Evolutionary conservation across 1,139 yeast species (phyloP).

Genomic region (Pichia sp.): DNA sequence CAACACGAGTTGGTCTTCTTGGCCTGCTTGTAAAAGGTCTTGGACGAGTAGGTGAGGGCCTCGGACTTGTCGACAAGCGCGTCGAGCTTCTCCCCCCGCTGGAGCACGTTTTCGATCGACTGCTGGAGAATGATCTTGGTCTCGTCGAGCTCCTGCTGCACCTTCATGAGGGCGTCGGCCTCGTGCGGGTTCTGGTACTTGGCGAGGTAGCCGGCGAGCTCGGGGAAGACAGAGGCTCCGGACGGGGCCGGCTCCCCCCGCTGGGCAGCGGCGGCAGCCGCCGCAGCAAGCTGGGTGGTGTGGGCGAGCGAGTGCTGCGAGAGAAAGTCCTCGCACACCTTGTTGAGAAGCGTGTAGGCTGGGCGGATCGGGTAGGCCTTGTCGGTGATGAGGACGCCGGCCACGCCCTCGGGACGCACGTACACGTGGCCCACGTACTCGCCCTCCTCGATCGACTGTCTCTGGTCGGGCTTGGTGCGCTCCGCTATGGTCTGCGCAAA

Average conservation of each 20-base stretch:
- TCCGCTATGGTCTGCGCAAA: constrained; percentile 87
- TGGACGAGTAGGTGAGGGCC: constrained; percentile 80
- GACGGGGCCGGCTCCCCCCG: constrained; percentile 51
- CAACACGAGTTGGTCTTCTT: constrained; percentile 97
- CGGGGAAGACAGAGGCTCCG: constrained; percentile 46
- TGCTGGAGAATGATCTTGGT: constrained; percentile 94
- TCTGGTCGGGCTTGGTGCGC: constrained; percentile 82
- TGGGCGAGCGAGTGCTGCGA: constrained; percentile 72
- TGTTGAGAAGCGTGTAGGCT: constrained; percentile 90
- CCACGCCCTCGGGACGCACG: constrained; percentile 82
- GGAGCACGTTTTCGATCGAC: constrained; percentile 89
- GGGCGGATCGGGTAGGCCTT: constrained; percentile 96
- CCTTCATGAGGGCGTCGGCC: constrained; percentile 95
- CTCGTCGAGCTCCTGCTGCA: constrained; percentile 95
- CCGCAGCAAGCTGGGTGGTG: constrained; percentile 56
- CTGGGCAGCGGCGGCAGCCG: constrained; percentile 83
- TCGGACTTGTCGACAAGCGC: constrained; percentile 92
- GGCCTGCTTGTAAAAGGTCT: constrained; percentile 96
- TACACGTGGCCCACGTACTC: constrained; percentile 89
- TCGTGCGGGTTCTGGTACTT: constrained; percentile 96
- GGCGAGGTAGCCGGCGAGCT: constrained; percentile 48
- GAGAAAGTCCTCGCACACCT: constrained; percentile 84
- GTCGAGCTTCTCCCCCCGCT: constrained; percentile 94
- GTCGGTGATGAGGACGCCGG: constrained; percentile 92
- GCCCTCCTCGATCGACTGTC: constrained; percentile 94